phyloP scores from a whole-genome alignment of 108 stramenopile species.

The Nannochloropsis oceanica region DNA sequence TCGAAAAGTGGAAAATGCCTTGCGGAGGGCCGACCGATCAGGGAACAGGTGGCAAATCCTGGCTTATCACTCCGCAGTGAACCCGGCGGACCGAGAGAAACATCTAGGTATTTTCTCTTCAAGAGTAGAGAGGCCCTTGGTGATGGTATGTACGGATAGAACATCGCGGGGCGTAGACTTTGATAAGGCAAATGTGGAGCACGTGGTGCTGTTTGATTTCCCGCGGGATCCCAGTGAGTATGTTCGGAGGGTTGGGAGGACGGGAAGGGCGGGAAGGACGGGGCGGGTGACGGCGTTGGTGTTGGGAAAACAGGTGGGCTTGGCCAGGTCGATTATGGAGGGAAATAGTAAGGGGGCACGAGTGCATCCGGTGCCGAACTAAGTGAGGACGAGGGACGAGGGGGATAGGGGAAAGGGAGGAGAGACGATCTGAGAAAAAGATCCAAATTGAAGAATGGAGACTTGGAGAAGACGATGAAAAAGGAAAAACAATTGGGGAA shows the following conservation, averaged over 20 bases:
- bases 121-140: constrained; percentile 13
- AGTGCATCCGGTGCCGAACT: neutral
- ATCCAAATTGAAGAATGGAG: too few species aligned
- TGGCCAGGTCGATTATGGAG: neutral
- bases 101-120: constrained; percentile 4
- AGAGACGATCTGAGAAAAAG: too few species aligned
- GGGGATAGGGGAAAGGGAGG: too few species aligned
- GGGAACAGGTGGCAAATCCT: constrained; percentile 42
- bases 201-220: constrained; percentile 85
- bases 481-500: too few species aligned
- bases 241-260: constrained; percentile 70
- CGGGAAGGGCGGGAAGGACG: constrained; percentile 69
- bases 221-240: constrained; percentile 84
- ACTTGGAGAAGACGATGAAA: too few species aligned
- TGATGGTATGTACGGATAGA: constrained; percentile 88
- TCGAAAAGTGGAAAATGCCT: constrained; percentile 70
- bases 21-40: constrained; percentile 58
- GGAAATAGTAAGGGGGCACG: neutral
- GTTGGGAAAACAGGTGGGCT: constrained; percentile 25
- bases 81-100: neutral
- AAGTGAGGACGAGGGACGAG: neutral
- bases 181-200: constrained; percentile 34
- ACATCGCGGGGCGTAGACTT: constrained; percentile 86
- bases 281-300: constrained; percentile 60
- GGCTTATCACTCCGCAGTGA: constrained; percentile 74